Evolutionary conservation across 306 rosid genomes (phyloP), one percentile per base, ranked within the genome.

Genomic region (Dryas drummondii): DNA sequence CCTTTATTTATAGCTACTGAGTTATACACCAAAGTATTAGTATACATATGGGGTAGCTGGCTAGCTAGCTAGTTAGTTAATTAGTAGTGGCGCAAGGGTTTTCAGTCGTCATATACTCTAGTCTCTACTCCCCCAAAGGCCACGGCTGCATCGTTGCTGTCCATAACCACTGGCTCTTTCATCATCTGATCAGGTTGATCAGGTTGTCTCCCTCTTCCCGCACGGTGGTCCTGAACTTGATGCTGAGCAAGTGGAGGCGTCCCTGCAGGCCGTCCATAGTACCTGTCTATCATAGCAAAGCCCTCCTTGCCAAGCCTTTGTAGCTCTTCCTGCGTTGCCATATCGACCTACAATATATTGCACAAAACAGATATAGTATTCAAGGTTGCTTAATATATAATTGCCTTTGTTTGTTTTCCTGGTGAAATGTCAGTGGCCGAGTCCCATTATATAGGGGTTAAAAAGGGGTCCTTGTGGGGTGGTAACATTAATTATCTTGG

Each of bases 221-320:
- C 47, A 7, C 19, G 5, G 40, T 5, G 49, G 9, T 5, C 49
- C 37, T n/a, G 62, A 32, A 32, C 37, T 32, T 32, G 72, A 7
- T 14, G 27, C 2, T 3, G 42, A 61, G 26, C 16, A 53, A 10
- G 5, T 10, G 65, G 57, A 32, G 44, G 46, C 32, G 53, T 68
- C 15, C 17, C 6, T 32, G 37, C 37, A 0, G 68, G 70, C 17
- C 50, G 75, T 50, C 72, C 88, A 16, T 48, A 76, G 44, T 47
- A 51, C 64, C 67, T 67, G 41, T 84, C 81, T 22, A 84, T 63
- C 63, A 78, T 71, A 54, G 74, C 88, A 76, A 82, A 71, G 71
- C 19, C 86, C 82, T 41, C 78, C 69, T 1, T 9, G 17, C 42
- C 85, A 17, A 62, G 52, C 76, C n/a, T 68, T 6, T 7, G 16